Base-by-base conservation (phyloP, 371 early-diverging fungal species). In the Mortierella sp. region DNA sequence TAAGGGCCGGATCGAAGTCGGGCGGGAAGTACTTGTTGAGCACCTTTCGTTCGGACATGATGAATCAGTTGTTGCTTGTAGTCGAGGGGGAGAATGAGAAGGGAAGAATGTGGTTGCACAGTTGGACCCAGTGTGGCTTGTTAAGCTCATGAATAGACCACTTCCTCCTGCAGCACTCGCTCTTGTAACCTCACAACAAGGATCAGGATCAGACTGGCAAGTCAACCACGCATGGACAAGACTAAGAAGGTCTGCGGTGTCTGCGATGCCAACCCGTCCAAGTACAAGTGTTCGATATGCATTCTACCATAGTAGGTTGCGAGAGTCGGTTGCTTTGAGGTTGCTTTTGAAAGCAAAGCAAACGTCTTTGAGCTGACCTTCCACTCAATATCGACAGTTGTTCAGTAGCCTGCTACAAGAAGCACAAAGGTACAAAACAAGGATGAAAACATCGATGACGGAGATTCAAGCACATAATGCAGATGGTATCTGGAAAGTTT, bases 21-120 rank as follows among this genome's bases (percentile, higher is more conserved):
- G 97, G 96, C 14, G 96, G 96, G 71, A 90, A 95, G 83, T 96
- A 97, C 79, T 96, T 96, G 86, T 95, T 95, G 62, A 94, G 76
- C 34, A 93, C 94, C 64, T 93, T 94, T 57, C 96, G 91, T 78
- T 93, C 93, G 55, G 92, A 86, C 93, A 93, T 93, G 38, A 28
- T 61, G 67, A 48, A 28, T 48, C 31, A 19, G 23, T 19, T 21
- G 38, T 58, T 19, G 5, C 10, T 1, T n/a, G 41, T 12, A 19
- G 27, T 2, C 12, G 26, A 19, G 16, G 50, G 39, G 18, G 24
- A 31, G 28, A 19, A 42, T n/a, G 45, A 28, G 58, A 46, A 34
- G 47, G 23, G 48, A 24, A 6, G 24, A 10, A 4, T 16, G 19
- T 7, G 24, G 18, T 50, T 24, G 51, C 28, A 30, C 2, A 27